A percentile compares a stretch with the other conserved stretches of the same genome.
These are phyloP conservation scores for Talaromyces ruber DNA, from an alignment of 495 filamentous ascomycete species.

Conservation along the genomic window DNA sequence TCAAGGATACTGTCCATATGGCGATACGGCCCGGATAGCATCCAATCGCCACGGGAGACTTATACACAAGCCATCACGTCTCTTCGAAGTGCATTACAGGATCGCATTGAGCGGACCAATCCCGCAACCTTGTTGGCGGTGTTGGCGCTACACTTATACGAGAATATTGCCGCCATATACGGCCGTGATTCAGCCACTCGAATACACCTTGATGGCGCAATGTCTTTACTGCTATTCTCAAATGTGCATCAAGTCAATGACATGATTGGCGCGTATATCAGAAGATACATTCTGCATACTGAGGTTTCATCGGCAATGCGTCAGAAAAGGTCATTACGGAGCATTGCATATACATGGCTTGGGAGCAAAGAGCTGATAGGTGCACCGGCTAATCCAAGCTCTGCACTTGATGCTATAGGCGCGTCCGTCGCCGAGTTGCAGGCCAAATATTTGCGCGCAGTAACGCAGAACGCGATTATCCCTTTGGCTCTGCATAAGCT, in stretches of 20 bases:
- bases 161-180: not conserved
- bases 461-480: not conserved
- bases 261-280: not conserved
- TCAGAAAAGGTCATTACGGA: not conserved
- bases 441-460: not conserved
- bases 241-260: not conserved
- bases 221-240: not conserved
- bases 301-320: not conserved
- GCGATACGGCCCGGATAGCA: not conserved
- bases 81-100: not conserved
- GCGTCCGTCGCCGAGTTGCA: not conserved
- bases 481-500: not conserved
- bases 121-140: not conserved
- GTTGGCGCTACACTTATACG: not conserved
- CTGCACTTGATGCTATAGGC: not conserved
- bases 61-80: not conserved
- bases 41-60: not conserved
- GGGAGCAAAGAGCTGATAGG: not conserved
- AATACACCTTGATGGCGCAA: not conserved
- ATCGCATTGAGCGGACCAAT: not conserved
- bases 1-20: not conserved
- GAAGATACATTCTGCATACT: not conserved
- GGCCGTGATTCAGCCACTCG: not conserved
- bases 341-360: not conserved
- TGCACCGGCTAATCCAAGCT: not conserved